Evolutionary conservation across 768 basidiomycete species (phyloP).

Genomic region (Pleurotus pulmonarius): DNA sequence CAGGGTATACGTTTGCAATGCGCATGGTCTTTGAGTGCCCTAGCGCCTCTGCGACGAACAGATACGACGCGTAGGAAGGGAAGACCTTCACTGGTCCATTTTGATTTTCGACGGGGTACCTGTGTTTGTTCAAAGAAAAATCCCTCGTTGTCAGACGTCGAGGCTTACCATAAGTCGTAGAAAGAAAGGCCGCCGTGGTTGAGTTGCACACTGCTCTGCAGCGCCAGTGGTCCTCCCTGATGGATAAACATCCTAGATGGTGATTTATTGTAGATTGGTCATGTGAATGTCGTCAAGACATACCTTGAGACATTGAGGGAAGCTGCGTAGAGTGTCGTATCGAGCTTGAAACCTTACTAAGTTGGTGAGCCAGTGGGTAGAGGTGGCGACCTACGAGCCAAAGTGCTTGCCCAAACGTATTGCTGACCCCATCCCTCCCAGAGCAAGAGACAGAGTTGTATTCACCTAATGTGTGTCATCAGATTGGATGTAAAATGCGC

Average conservation of each 20-base stretch:
- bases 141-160: neutral
- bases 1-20: conserved; percentile 48
- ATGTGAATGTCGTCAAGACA: neutral
- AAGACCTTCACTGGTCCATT: conserved; percentile 50
- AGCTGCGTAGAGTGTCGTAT: conserved; percentile 44
- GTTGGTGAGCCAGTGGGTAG: neutral
- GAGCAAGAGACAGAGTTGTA: conserved; percentile 55
- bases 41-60: conserved; percentile 47
- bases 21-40: conserved; percentile 38
- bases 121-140: conserved; percentile 11
- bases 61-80: conserved; percentile 49
- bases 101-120: conserved; percentile 44
- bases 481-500: neutral
- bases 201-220: conserved; percentile 46
- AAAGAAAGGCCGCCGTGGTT: conserved; percentile 44
- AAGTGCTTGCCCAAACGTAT: conserved; percentile 53
- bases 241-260: conserved; percentile 43
- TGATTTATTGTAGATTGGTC: neutral
- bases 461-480: conserved; percentile 28
- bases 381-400: conserved; percentile 33
- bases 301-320: conserved; percentile 48
- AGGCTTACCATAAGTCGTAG: conserved; percentile 42
- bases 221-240: conserved; percentile 48
- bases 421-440: conserved; percentile 44
- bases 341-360: conserved; percentile 23